phyloP scores from a whole-genome alignment of 495 filamentous ascomycete genomes.

The Rhypophila decipiens region DNA sequence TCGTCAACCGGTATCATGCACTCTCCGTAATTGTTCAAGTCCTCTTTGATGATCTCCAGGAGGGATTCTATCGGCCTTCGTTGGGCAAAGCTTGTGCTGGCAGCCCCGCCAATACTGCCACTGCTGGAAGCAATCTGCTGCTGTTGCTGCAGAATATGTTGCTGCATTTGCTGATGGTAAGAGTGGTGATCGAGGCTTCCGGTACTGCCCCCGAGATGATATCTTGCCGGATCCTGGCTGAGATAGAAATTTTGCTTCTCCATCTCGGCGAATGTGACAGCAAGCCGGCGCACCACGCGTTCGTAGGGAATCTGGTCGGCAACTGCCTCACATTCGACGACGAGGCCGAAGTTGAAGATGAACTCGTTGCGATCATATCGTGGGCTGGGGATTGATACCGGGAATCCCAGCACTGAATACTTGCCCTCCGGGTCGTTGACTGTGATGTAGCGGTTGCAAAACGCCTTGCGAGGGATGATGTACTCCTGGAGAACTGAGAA shows the following conservation, averaged over 20 bases:
- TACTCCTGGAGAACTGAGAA: constrained; percentile 79
- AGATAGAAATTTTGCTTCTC: constrained; percentile 83
- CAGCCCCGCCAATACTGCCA: constrained; percentile 22
- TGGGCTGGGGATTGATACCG: constrained; percentile 72
- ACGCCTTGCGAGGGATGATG: constrained; percentile 86
- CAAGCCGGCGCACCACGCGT: constrained; percentile 77
- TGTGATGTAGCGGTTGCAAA: constrained; percentile 82
- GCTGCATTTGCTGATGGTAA: background rate
- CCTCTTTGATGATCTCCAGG: constrained; percentile 87
- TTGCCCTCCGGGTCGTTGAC: constrained; percentile 62
- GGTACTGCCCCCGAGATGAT: background rate
- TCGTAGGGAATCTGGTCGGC: constrained; percentile 63
- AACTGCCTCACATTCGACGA: constrained; percentile 49
- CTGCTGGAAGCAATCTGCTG: constrained; percentile 24
- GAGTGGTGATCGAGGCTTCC: background rate
- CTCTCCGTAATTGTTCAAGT: constrained; percentile 94
- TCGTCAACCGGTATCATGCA: constrained; percentile 97
- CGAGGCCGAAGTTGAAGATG: constrained; percentile 94
- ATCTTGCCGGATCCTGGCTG: constrained; percentile 37
- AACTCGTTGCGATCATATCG: constrained; percentile 88
- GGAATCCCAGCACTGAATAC: constrained; percentile 79
- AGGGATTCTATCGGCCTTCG: constrained; percentile 67
- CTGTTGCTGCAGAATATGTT: background rate
- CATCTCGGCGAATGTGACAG: constrained; percentile 74
- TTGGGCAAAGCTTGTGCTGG: constrained; percentile 16